Conservation (phyloP, 2,329 filamentous ascomycete species). For the Karstenula rhodostoma region DNA sequence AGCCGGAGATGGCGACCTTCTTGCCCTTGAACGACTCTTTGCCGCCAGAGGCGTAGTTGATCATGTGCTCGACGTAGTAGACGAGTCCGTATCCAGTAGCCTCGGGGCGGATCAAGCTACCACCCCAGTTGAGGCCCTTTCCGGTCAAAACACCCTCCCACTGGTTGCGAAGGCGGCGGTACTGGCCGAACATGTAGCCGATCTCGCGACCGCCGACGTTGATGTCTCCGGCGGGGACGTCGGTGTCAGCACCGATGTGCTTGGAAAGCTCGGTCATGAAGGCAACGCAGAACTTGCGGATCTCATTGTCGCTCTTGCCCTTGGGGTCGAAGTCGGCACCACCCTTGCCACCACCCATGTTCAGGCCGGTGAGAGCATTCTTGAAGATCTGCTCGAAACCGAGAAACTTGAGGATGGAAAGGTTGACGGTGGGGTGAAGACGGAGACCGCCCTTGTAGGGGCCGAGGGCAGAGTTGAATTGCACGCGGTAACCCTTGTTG, state of each 20-base stretch:
- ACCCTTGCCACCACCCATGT: conserved; percentile 97
- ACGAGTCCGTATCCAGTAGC: conserved; percentile 96
- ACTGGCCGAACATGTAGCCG: conserved; percentile 93
- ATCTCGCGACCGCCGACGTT: conserved; percentile 92
- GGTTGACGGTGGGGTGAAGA: conserved; percentile 89
- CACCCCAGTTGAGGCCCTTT: conserved; percentile 93
- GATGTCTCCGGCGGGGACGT: conserved; percentile 97
- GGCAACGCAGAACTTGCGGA: conserved; percentile 92
- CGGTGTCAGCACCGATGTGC: conserved; percentile 93
- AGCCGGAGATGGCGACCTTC: conserved; percentile 93
- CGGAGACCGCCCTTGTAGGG: conserved; percentile 98
- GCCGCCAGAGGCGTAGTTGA: conserved; percentile 79
- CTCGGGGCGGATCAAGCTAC: conserved; percentile 92
- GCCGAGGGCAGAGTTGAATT: conserved; percentile 97
- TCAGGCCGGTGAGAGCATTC: conserved; percentile 95
- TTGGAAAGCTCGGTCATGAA: conserved; percentile 97
- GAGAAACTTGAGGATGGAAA: conserved; percentile 88
- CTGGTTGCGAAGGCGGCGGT: conserved; percentile 85
- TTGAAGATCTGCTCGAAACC: conserved; percentile 99
- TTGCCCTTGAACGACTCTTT: conserved; percentile 88
- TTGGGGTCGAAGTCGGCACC: conserved; percentile 99
- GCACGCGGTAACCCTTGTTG: conserved; percentile 94
- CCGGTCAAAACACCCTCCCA: conserved; percentile 97
- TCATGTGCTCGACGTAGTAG: conserved; percentile 67
- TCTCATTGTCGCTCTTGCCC: conserved; percentile 97